Percentiles rank a stretch among this genome's conserved stretches.
These are phyloP conservation scores for Leucocoprinus birnbaumii DNA, from an alignment of 768 basidiomycete genomes.

Conservation along the genomic window DNA sequence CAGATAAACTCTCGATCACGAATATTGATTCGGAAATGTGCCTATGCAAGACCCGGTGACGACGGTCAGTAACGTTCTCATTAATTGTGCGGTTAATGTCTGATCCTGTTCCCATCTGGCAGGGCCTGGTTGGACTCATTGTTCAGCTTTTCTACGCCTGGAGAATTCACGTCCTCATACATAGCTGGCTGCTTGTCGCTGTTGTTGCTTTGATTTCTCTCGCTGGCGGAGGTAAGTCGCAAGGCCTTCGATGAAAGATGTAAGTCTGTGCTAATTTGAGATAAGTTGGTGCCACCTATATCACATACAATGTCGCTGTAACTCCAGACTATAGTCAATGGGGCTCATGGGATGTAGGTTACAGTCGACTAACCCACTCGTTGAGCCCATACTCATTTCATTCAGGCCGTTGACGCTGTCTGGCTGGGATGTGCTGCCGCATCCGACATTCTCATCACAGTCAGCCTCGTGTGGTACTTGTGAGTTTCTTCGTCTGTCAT, in stretches of 20 bases:
- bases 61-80: too few relatives aligned
- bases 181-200: constrained; percentile 15
- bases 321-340: constrained; percentile 20
- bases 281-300: constrained; percentile 24
- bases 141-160: constrained; percentile 48
- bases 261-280: too few relatives aligned
- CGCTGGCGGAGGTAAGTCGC: constrained; percentile 18
- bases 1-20: too few relatives aligned
- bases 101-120: too few relatives aligned
- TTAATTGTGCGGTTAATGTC: too few relatives aligned
- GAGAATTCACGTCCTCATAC: constrained; percentile 27
- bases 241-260: background rate
- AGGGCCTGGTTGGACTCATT: constrained; percentile 41
- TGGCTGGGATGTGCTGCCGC: constrained; percentile 40
- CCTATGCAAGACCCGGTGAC: background rate
- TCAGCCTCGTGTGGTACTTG: constrained; percentile 41
- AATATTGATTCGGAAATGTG: too few relatives aligned
- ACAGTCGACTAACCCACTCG: too few relatives aligned
- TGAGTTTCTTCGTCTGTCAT: constrained; percentile 22
- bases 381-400: too few relatives aligned
- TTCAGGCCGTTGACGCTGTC: constrained; percentile 20
- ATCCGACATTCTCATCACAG: constrained; percentile 40
- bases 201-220: constrained; percentile 17
- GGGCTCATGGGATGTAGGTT: constrained; percentile 14
- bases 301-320: constrained; percentile 21